These are phyloP conservation scores for Lophium mytilinum DNA, from an alignment of 495 filamentous ascomycete genomes.

Conservation along the genomic window DNA sequence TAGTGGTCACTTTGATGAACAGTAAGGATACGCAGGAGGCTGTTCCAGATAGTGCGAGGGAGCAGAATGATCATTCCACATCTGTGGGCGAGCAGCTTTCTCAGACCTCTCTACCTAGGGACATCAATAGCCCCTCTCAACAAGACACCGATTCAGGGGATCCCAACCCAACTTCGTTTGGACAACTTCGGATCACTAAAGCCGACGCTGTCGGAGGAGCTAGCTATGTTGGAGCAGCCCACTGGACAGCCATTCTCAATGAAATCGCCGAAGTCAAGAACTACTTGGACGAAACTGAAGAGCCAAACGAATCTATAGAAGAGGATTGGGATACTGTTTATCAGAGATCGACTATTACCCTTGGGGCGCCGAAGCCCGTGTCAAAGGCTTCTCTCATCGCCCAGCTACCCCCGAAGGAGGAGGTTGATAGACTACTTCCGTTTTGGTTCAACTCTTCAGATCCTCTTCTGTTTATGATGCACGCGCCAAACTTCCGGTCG, in stretches of 20 bases:
- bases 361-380: slow-evolving; percentile 21
- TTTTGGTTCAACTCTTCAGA: slow-evolving; percentile 31
- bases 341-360: slow-evolving; percentile 16
- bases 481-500: slow-evolving; percentile 33
- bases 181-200: slow-evolving; percentile 78
- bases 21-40: slow-evolving; percentile 15
- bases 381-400: slow-evolving; percentile 26
- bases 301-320: slow-evolving; percentile 4
- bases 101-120: background rate
- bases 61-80: background rate
- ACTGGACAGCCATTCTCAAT: slow-evolving; percentile 82
- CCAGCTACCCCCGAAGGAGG: slow-evolving; percentile 28
- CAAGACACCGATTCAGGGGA: slow-evolving; percentile 70
- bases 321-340: slow-evolving; percentile 8
- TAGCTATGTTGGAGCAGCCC: slow-evolving; percentile 77
- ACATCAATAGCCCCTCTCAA: background rate
- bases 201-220: slow-evolving; percentile 46
- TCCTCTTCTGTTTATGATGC: slow-evolving; percentile 20
- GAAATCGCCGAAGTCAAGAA: slow-evolving; percentile 49
- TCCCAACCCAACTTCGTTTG: slow-evolving; percentile 66
- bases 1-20: slow-evolving; percentile 21
- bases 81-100: background rate
- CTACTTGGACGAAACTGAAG: slow-evolving; percentile 17
- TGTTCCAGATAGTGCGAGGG: background rate
- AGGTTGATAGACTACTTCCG: slow-evolving; percentile 30